Evolutionary conservation across 2,329 filamentous ascomycete genomes (phyloP).

Genomic region (Xylariaceae sp.): DNA sequence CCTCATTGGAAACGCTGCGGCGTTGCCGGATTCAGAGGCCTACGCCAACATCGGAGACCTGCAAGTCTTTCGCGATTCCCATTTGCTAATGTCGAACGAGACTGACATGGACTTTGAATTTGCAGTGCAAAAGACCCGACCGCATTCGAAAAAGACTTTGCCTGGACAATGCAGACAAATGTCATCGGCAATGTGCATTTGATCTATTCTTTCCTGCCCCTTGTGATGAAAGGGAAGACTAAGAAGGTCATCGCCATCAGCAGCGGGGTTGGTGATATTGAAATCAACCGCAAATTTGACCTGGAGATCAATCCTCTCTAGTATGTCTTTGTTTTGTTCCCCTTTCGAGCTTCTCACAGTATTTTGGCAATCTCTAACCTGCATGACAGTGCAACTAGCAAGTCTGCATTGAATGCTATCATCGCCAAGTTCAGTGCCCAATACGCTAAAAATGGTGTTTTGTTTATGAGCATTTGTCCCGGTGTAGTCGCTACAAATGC

Average conservation of each 20-base stretch:
- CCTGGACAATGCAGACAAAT: conserved; percentile 31
- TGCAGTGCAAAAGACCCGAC: background rate
- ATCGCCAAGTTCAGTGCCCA: conserved; percentile 51
- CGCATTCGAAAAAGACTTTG: background rate
- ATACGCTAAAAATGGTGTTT: conserved; percentile 46
- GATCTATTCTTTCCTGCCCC: conserved; percentile 49
- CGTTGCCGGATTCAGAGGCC: conserved; percentile 29
- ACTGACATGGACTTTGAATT: background rate
- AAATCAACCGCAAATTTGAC: conserved; percentile 36
- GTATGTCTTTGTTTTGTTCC: no score
- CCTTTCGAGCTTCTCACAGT: no score
- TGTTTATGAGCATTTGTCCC: conserved; percentile 50
- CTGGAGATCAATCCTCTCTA: background rate
- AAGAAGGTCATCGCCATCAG: conserved; percentile 33
- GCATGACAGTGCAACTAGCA: conserved; percentile 5
- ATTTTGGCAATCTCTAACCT: no score
- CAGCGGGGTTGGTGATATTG: conserved; percentile 49
- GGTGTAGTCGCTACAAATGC: conserved; percentile 41
- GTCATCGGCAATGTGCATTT: conserved; percentile 49
- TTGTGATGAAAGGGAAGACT: conserved; percentile 44
- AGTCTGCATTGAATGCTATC: conserved; percentile 41
- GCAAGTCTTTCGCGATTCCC: background rate
- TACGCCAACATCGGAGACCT: background rate
- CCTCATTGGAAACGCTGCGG: conserved; percentile 50
- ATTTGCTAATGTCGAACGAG: background rate